Evolutionary conservation across 192 early-diverging fungal genomes (phyloP).

Genomic region (Chytriomyces sp.): DNA sequence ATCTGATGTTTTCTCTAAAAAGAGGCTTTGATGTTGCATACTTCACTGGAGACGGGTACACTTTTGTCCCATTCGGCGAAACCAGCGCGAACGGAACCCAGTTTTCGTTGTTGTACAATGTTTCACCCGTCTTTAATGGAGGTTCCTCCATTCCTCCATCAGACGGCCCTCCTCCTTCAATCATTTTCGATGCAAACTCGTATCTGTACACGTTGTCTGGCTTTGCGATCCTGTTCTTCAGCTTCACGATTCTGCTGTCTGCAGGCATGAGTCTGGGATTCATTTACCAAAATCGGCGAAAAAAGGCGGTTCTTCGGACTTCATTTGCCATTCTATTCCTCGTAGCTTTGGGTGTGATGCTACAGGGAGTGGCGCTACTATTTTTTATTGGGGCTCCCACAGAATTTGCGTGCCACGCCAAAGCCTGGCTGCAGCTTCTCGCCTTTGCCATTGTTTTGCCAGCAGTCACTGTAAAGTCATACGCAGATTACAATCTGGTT

Average conservation of each 20-base stretch:
- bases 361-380: neutral
- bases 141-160: constrained; percentile 3
- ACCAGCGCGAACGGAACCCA: neutral
- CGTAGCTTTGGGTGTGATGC: neutral
- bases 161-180: neutral
- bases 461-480: neutral
- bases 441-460: neutral
- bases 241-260: neutral
- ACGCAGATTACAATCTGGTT: neutral
- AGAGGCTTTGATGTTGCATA: neutral
- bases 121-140: neutral
- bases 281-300: neutral
- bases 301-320: neutral
- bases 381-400: neutral
- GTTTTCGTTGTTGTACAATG: neutral
- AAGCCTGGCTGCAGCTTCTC: constrained; percentile 1
- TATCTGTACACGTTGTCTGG: neutral
- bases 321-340: neutral
- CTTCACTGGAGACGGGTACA: neutral
- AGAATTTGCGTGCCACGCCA: neutral
- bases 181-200: neutral
- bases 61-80: neutral
- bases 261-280: neutral
- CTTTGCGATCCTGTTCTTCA: neutral
- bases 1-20: too few relatives aligned